These are phyloP conservation scores for Fusarium dlaminii DNA, from an alignment of 2,329 filamentous ascomycete species.

Conservation along the genomic window DNA sequence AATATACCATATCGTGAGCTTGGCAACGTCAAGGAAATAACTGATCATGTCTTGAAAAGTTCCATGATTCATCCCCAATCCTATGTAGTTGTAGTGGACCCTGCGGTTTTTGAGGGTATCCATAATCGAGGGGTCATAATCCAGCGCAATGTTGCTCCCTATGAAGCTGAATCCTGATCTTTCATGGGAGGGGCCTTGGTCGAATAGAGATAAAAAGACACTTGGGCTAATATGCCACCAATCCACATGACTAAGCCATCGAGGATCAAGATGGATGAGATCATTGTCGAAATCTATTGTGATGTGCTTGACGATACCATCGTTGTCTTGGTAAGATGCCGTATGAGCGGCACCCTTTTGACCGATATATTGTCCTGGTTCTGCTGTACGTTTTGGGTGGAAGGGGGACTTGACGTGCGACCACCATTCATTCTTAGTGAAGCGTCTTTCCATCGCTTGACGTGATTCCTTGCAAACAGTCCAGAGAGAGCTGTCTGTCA, in stretches of 20 bases:
- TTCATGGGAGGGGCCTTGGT: neutral
- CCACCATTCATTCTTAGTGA: constrained; percentile 30
- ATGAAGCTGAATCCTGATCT: neutral
- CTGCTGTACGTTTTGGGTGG: neutral
- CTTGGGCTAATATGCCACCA: neutral
- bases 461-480: constrained; percentile 10
- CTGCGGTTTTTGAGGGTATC: neutral
- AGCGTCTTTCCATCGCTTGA: constrained; percentile 8
- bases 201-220: neutral
- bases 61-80: neutral
- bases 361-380: neutral
- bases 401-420: neutral
- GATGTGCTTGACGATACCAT: neutral
- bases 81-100: neutral
- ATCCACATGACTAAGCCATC: neutral
- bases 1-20: constrained; percentile 17
- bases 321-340: neutral
- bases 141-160: constrained; percentile 14
- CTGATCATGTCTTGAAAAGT: neutral
- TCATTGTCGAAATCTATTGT: constrained; percentile 8
- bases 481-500: constrained; percentile 23
- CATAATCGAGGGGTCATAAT: constrained; percentile 5
- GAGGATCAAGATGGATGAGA: constrained; percentile 10
- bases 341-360: neutral
- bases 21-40: neutral